Base-by-base conservation (phyloP, 192 early-diverging fungal genomes). In the Coemansia guatemalensis region DNA sequence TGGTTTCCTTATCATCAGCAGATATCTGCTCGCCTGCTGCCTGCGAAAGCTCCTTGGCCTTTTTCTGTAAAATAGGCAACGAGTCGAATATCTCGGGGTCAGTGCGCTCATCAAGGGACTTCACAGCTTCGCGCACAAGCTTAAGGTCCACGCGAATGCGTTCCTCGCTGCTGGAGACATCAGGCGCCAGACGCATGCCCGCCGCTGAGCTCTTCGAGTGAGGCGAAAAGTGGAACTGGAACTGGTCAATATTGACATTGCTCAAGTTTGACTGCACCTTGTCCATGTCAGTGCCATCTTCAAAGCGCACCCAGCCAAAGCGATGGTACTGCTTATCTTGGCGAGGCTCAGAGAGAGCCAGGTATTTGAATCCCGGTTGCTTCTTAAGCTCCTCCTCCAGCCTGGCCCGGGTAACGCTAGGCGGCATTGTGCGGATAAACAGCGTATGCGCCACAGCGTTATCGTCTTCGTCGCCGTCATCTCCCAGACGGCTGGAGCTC, bases 271-370 rank as follows among this genome's bases (percentile, higher is more conserved):
- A 82, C 65, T 87, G 69, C 21, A 90, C 89, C 47, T 73, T 79
- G 12, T 88, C 85, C 73, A 96, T 83, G 67, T 96, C 89, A n/a
- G 92, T 90, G 21, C 88, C 93, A 25, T 90, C 80, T 53, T 89
- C 85, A 65, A 97, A 96, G 22, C 88, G 85, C 63, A 94, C 88
- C 96, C 96, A 98, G 11, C 94, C 96, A 60, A 95, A 84, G 17
- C 96, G 89, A 71, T 90, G 85, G 74, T 90, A 90, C 62, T 92
- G 88, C 71, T 92, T 92, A 67, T 85, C 82, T 29, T 91, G 85
- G 21, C 86, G 86, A 3, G 96, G 95, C 61, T 96, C 95, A 14
- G 91, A 91, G 6, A 98, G 71, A 11, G 90, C 88, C 29, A 96
- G 76, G 74, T 90, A 88, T 64, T 90, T 82, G 78, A 90, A 98